Base-by-base conservation (phyloP, 768 basidiomycete species). In the Gelatoporia subvermispora region DNA sequence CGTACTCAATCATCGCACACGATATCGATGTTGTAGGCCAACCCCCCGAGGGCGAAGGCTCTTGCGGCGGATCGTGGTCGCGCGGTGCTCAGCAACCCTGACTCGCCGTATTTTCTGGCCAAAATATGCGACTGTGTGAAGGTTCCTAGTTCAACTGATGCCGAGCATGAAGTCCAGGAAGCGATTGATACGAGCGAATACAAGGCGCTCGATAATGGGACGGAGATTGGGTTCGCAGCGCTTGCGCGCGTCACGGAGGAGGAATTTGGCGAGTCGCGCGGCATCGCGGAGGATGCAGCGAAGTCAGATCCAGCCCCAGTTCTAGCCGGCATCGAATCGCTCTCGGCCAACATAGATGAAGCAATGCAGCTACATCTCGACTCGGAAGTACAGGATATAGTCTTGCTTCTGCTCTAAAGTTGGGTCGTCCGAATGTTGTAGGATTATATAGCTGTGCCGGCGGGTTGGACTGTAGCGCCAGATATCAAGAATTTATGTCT, bases 21-120 rank as follows among this genome's bases (percentile, higher is more conserved):
- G 82, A 71, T 11, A 58, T 59, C 4, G 64, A 70, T 5, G 65
- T 89, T 24, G 75, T 70, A 2, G 84, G 83, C 0, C 5, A 87
- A 79, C 51, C 64, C 72, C 31, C 71, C 73, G 1, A 69, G 86
- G n/a, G 82, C 85, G 3, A 86, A 82, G 58, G 82, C 81, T 23
- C 72, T 82, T 39, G 85, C 81, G 2, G 75, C 86, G 2, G 84
- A 86, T 60, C 68, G 74, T 21, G 84, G 85, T 0, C 64, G 79
- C 35, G 59, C 67, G n/a, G 62, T 78, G 24, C 68, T 89, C 49
- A 69, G 66, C 47, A 77, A 84, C 49, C 50, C 68, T 2, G 58
- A 56, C 17, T 76, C 74, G 21, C 73, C 74, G 0, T 71, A 72
- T 47, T 68, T 62, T 36, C 63, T 89, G 24, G 51, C 62, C 2